Evolutionary conservation across 2,329 filamentous ascomycete genomes (phyloP), one percentile per base, ranked within the genome.

Genomic region (Hansfordia pulvinata): DNA sequence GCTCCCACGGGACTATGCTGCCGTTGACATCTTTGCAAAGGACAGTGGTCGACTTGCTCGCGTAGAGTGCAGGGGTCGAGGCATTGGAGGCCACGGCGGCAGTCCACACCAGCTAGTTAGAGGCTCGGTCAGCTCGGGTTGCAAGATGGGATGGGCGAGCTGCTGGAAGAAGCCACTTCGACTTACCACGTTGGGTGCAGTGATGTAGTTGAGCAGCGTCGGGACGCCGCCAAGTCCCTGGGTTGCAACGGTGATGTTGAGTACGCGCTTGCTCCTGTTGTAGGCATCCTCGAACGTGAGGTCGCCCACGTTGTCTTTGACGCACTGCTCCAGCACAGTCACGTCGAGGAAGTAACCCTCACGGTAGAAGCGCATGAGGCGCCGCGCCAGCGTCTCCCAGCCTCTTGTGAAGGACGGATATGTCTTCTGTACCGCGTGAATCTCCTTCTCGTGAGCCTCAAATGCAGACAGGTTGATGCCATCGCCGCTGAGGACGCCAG

Each of bases 271-370:
- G 20, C 84, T 93, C 34, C 74, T 72, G 27, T 76, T 69, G 44
- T 86, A 93, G 1, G 88, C 88, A 54, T 94, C 88, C 50, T 92
- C 83, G 43, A 96, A 96, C 0, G 86, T 94, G 34, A 93, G 49
- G 41, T 93, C 80, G 8, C 85, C 86, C 10, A 93, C 75, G 38
- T 93, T 93, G 10, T 76, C 73, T 30, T 78, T 69, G 10, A 94
- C 78, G 38, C 83, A 88, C 31, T 86, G 72, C 45, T 92, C 84
- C 23, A 96, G 55, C 8, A 92, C 76, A 20, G 67, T 71, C 4
- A 83, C 72, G 47, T 94, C 85, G 17, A 93, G 64, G 32, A 93
- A 80, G 43, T 92, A 84, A 1, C 85, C 85, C 38, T 86, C 77
- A 20, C 61, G 61, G 26, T 76, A 61, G 43, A 88, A 85, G 23